Conservation (phyloP, 2,329 filamentous ascomycete genomes). For the Trichoderma sp. region DNA sequence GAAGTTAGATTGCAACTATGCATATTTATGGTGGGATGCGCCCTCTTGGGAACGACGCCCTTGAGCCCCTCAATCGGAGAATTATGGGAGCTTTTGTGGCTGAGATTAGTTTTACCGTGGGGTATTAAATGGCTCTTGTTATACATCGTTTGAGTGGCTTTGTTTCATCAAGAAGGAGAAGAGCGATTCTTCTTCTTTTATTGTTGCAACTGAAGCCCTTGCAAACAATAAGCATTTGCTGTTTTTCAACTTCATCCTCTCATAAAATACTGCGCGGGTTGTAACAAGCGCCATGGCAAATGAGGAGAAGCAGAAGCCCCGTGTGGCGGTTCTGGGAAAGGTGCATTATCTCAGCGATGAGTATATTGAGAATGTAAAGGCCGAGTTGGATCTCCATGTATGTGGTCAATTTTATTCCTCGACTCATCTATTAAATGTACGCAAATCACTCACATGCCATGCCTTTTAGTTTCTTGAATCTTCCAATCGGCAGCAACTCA, state of each 20-base stretch:
- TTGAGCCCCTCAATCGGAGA: neutral
- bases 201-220: neutral
- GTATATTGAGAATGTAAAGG: slow-evolving; percentile 43
- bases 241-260: neutral
- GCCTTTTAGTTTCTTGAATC: slow-evolving; percentile 38
- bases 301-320: slow-evolving; percentile 41
- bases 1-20: neutral
- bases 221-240: too few relatives aligned
- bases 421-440: neutral
- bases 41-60: neutral
- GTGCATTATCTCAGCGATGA: slow-evolving; percentile 43
- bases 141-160: too few relatives aligned
- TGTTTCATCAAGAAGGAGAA: too few relatives aligned
- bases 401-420: neutral
- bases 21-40: neutral
- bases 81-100: neutral
- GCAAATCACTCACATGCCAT: neutral
- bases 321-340: slow-evolving; percentile 45
- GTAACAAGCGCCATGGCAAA: neutral
- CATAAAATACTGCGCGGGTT: neutral
- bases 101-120: neutral
- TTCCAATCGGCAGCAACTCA: slow-evolving; percentile 40
- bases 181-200: too few relatives aligned
- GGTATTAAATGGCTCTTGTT: neutral
- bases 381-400: slow-evolving; percentile 32